Evolutionary conservation across 768 basidiomycete species (phyloP).

Genomic region (Kwoniella pini): DNA sequence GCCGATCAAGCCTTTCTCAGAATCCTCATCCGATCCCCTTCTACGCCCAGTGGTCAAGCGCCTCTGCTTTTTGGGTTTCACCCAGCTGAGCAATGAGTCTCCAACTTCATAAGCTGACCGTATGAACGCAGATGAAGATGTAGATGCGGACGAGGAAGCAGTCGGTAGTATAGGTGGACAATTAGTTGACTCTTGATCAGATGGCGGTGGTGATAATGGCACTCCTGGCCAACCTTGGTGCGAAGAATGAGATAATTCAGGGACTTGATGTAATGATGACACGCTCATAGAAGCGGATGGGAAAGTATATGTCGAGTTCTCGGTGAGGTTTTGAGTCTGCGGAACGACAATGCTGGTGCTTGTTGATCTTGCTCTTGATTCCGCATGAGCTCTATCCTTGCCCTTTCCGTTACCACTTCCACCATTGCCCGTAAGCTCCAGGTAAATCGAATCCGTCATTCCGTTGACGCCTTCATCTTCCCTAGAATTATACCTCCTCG

Average conservation of each 20-base stretch:
- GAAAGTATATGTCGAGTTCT: constrained; percentile 18
- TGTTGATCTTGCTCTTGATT: constrained; percentile 41
- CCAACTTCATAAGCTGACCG: constrained; percentile 35
- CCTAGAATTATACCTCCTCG: constrained; percentile 9
- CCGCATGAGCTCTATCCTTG: constrained; percentile 17
- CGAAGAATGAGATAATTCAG: neutral
- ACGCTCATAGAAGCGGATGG: neutral
- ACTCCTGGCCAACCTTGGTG: neutral
- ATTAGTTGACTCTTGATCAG: neutral
- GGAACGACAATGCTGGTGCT: constrained; percentile 43
- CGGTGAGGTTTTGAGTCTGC: constrained; percentile 3
- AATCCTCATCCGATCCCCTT: constrained; percentile 25
- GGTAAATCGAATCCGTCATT: constrained; percentile 9
- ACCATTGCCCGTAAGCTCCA: neutral
- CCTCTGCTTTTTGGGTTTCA: constrained; percentile 5
- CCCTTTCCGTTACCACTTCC: constrained; percentile 1
- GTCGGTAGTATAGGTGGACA: neutral
- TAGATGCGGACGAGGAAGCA: neutral
- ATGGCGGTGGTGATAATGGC: constrained; percentile 3
- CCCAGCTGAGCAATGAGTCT: constrained; percentile 27
- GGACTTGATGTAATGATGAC: constrained; percentile 1
- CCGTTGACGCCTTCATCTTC: constrained; percentile 9
- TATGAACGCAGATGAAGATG: constrained; percentile 11
- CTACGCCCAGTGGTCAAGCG: neutral
- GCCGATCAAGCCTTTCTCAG: constrained; percentile 26